These are phyloP conservation scores for Annulohypoxylon bovei DNA, from an alignment of 495 filamentous ascomycete genomes.

Conservation along the genomic window DNA sequence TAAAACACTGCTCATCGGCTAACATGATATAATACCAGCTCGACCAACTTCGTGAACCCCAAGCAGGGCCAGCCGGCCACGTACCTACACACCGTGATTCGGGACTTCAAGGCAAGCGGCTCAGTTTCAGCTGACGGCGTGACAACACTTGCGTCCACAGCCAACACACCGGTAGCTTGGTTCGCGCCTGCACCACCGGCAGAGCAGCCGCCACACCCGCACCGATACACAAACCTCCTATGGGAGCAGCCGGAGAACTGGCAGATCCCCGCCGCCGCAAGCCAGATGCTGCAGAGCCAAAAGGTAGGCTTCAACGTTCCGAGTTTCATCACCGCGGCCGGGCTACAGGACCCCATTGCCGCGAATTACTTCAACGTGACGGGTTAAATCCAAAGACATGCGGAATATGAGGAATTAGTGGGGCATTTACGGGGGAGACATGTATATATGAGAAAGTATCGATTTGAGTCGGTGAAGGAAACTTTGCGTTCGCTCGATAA, in stretches of 20 bases:
- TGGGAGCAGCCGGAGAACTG: slow-evolving; percentile 54
- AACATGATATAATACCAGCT: slow-evolving; percentile 31
- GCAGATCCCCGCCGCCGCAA: slow-evolving; percentile 46
- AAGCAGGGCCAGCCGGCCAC: slow-evolving; percentile 46
- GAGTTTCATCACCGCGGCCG: slow-evolving; percentile 52
- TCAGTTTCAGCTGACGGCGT: slow-evolving; percentile 44
- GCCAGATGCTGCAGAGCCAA: slow-evolving; percentile 47
- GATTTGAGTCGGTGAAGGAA: slow-evolving; percentile 11
- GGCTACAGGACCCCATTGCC: slow-evolving; percentile 49
- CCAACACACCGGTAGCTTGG: slow-evolving; percentile 53
- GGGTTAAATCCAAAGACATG: slow-evolving; percentile 33
- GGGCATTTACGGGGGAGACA: neutral
- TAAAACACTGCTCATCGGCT: neutral
- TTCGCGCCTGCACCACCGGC: slow-evolving; percentile 54
- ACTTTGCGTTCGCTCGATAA: slow-evolving; percentile 16
- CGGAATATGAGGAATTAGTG: neutral
- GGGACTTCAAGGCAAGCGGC: slow-evolving; percentile 54
- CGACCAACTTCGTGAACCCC: slow-evolving; percentile 53
- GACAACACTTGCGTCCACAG: slow-evolving; percentile 49
- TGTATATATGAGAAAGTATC: slow-evolving; percentile 25
- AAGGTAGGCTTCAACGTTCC: slow-evolving; percentile 55
- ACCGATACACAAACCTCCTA: slow-evolving; percentile 58
- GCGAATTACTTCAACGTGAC: slow-evolving; percentile 58
- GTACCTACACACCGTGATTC: slow-evolving; percentile 58
- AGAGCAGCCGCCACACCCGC: slow-evolving; percentile 54